phyloP scores from a whole-genome alignment of 2,329 filamentous ascomycete genomes.

The Chaetomium strumarium region DNA sequence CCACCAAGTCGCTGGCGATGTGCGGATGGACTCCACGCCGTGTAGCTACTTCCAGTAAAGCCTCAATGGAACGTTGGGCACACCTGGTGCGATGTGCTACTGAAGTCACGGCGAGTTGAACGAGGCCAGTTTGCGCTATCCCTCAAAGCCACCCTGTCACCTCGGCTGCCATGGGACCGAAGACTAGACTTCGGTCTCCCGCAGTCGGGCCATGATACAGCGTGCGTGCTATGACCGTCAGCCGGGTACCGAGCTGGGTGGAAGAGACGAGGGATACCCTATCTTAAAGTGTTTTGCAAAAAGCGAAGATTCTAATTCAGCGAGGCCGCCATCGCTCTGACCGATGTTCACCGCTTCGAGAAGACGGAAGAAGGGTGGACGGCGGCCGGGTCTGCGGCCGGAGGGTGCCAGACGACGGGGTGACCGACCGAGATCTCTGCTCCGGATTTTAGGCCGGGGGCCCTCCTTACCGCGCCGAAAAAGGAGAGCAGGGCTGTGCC shows the following conservation, averaged over 20 bases:
- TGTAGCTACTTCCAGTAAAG: background rate
- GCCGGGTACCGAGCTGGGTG: too few species aligned
- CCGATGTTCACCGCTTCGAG: constrained; percentile 5
- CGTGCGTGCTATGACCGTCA: too few species aligned
- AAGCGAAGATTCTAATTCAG: background rate
- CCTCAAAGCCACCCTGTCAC: too few species aligned
- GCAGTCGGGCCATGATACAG: too few species aligned
- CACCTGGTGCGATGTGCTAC: background rate
- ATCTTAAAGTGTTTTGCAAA: background rate
- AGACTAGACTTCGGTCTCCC: too few species aligned
- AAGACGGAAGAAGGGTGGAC: background rate
- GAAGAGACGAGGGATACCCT: too few species aligned
- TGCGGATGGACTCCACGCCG: background rate
- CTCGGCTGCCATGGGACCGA: too few species aligned
- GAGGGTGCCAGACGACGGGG: background rate
- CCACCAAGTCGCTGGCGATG: background rate
- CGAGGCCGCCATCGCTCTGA: background rate
- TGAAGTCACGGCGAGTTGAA: too few species aligned
- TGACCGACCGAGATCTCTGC: background rate
- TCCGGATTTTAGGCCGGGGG: background rate
- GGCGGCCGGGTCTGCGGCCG: background rate
- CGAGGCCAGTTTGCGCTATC: too few species aligned
- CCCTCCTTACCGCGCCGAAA: background rate
- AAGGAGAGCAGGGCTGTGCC: constrained; percentile 13
- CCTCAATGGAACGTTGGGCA: background rate